Conservation (phyloP, 192 early-diverging fungal genomes). For the Chytriomyces sp. region DNA sequence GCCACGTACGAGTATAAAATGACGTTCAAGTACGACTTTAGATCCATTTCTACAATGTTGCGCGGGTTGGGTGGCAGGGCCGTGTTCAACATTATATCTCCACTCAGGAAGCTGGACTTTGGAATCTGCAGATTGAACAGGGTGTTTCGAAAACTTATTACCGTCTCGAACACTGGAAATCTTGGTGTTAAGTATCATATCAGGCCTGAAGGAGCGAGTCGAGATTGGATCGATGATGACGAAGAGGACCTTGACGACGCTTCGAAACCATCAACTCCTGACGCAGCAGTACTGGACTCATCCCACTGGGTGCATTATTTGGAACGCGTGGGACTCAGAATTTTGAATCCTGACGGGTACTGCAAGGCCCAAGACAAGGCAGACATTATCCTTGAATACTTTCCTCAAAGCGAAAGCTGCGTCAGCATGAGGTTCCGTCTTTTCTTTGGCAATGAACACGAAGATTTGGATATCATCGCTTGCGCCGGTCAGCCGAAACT, state of each 20-base stretch:
- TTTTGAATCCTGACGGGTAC: slow-evolving; percentile 57
- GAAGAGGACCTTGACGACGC: neutral
- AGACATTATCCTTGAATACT: slow-evolving; percentile 54
- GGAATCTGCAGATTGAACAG: slow-evolving; percentile 59
- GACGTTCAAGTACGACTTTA: slow-evolving; percentile 57
- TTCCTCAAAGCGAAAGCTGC: slow-evolving; percentile 39
- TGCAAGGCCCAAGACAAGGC: slow-evolving; percentile 49
- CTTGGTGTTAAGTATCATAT: slow-evolving; percentile 59
- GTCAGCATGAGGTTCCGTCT: slow-evolving; percentile 47
- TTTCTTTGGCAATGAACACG: slow-evolving; percentile 53
- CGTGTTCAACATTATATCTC: slow-evolving; percentile 50
- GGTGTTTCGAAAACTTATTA: slow-evolving; percentile 53
- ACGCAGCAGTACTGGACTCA: neutral
- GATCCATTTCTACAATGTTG: slow-evolving; percentile 43
- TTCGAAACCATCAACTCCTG: neutral
- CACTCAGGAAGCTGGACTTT: slow-evolving; percentile 58
- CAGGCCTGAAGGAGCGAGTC: slow-evolving; percentile 53
- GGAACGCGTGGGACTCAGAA: slow-evolving; percentile 40
- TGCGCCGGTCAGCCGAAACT: slow-evolving; percentile 48
- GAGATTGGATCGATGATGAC: slow-evolving; percentile 54
- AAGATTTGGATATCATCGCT: slow-evolving; percentile 58
- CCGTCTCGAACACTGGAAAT: slow-evolving; percentile 60
- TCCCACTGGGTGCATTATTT: slow-evolving; percentile 45
- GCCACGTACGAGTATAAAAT: slow-evolving; percentile 56
- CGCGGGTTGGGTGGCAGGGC: slow-evolving; percentile 57